Evolutionary conservation across 352 stramenopile genomes (phyloP), one percentile per base, ranked within the genome.

Genomic region (Phytophthora rubi): DNA sequence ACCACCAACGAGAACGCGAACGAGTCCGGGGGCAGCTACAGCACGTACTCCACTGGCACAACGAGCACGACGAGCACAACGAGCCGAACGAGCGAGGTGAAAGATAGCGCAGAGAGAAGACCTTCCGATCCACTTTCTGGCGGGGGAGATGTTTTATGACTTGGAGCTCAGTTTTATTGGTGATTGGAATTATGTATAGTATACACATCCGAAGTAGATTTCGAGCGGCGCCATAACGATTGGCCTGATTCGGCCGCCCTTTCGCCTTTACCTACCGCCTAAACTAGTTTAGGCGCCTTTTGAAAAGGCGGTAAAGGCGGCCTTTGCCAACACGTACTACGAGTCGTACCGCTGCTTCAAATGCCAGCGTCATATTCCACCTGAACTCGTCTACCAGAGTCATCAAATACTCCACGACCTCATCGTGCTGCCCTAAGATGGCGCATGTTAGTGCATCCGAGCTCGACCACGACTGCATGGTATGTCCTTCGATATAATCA

Each of bases 221-320:
- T 26, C 15, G 12, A 51, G n/a, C 6, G 44, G 44, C 44, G 44
- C 6, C 44, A 18, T 51, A 26, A 26, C 8, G 16, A 26, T 26
- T 26, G 16, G 44, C 6, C 44, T 7, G 10, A 47, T 47, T 47
- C 15, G 39, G 13, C 39, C 10, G 44, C 44, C 44, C 6, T 26
- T 26, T 51, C 44, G 44, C n/a, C 44, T 51, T 26, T 26, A 51
- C 44, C 16, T 51, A 26, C 44, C 44, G 44, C 44, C 44, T 26
- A 28, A 51, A 51, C 44, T 51, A 21, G n/a, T 51, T 26, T 51
- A 51, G n/a, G 44, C 44, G 44, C 44, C 44, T 51, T 51, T 51
- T 51, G 15, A 51, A 51, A 26, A 51, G 44, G n/a, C 44, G n/a
- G 44, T 51, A 28, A 28, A 51, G 44, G 44, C 44, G 44, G 44